Evolutionary conservation across 768 basidiomycete species (phyloP), one percentile per base, ranked within the genome.

Genomic region (Rhodotorula diobovata): DNA sequence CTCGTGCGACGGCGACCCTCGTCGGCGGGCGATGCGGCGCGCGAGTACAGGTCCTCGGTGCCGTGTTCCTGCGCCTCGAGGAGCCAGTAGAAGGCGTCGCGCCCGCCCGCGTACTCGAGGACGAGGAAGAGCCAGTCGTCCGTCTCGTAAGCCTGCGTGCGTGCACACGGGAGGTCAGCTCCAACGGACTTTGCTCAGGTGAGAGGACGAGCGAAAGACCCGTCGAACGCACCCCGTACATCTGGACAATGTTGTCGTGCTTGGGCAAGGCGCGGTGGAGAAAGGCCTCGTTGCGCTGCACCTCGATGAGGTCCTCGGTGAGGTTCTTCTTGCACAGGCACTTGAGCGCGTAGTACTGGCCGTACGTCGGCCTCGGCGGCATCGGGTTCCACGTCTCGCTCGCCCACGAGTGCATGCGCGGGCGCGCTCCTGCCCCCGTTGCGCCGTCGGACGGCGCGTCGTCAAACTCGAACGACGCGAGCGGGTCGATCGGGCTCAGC

Each of bases 81-180:
- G 61, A 99, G 86, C 85, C 97, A 99, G 82, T 93, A 99, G 81
- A 93, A 99, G 74, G 98, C 84, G 81, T 99, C 95, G 81, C 96
- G 91, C 61, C 95, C 95, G 25, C 93, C 93, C 72, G 96, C 94
- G 79, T 89, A 92, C 83, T 99, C 95, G 75, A 99, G 84, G 57
- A 99, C 84, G 75, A 99, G 88, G 74, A 98, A 88, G 14, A 99
- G 84, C 81, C 91, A 96, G 41, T 91, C 88, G 65, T 87, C 84
- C 6, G 93, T 97, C 81, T 99, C 93, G 77, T 95, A 85, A 2
- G 96, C 95, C 76, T 83, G 70, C 25, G 48, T 11, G 11, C 25
- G 34, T n/a, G 54, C 34, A 7, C 6, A 28, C 39, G 15, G 14
- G 15, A 28, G 10, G 8, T 32, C 53, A 48, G 64, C 59, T n/a